Percentiles rank a stretch among this genome's conserved stretches.
phyloP scores from a whole-genome alignment of 768 basidiomycete genomes.

The Lactarius psammicola region DNA sequence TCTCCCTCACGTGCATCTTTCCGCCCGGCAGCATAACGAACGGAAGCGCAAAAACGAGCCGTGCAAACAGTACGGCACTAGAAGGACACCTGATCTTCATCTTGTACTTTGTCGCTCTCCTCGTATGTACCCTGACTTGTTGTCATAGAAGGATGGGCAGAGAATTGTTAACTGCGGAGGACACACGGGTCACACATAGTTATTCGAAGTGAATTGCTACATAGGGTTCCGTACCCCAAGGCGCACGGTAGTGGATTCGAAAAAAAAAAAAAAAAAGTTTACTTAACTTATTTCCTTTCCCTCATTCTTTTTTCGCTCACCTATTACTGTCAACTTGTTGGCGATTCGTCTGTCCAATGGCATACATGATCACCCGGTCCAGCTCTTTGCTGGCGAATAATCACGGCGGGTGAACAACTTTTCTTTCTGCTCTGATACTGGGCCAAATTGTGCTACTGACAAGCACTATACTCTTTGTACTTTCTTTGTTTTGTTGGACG shows the following conservation, averaged over 20 bases:
- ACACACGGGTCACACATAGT: too few relatives aligned
- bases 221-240: too few relatives aligned
- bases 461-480: too few relatives aligned
- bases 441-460: too few relatives aligned
- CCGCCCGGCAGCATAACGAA: conserved; percentile 43
- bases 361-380: conserved; percentile 85
- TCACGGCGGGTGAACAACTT: too few relatives aligned
- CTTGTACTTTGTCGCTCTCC: conserved; percentile 81
- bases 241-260: too few relatives aligned
- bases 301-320: conserved; percentile 21
- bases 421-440: background rate
- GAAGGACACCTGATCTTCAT: conserved; percentile 89
- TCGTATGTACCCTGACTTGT: conserved; percentile 68
- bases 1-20: conserved; percentile 13
- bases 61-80: conserved; percentile 55
- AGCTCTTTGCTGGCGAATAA: conserved; percentile 86
- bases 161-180: too few relatives aligned
- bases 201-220: too few relatives aligned
- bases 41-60: conserved; percentile 46
- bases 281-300: background rate
- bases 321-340: conserved; percentile 54
- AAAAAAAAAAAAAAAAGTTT: too few relatives aligned
- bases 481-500: too few relatives aligned
- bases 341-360: conserved; percentile 77
- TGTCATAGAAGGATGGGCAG: too few relatives aligned